These are phyloP conservation scores for Tritrichomonas musculus DNA, from an alignment of 208 protist species.

Conservation along the genomic window DNA sequence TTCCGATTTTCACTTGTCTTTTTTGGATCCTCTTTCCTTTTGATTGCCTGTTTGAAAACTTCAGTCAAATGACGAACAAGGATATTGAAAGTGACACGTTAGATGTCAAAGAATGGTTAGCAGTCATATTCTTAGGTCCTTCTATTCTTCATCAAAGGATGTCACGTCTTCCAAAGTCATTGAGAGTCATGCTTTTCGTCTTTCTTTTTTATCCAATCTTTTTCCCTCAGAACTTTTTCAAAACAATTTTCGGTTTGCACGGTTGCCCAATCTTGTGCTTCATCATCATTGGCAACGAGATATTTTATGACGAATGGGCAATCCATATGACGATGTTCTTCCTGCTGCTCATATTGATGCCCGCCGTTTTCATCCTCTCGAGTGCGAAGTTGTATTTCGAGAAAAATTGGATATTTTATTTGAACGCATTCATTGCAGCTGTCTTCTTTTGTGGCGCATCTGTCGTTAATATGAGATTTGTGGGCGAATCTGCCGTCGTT, in stretches of 20 bases:
- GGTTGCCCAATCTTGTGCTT: not conserved
- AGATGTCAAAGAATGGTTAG: not conserved
- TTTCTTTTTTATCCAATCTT: not conserved
- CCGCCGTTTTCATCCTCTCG: not conserved
- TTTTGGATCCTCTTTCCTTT: not conserved
- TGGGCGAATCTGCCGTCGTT: not conserved
- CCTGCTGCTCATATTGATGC: not conserved
- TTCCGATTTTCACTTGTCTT: not conserved
- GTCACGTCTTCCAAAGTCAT: not conserved
- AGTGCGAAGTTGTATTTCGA: not conserved
- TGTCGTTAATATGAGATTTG: not conserved
- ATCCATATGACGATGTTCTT: not conserved
- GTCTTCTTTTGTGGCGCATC: not conserved
- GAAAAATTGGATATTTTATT: not conserved
- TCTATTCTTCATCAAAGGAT: not conserved
- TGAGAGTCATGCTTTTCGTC: not conserved
- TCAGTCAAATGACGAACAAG: no score
- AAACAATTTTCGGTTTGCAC: not conserved
- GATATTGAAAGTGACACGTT: no score
- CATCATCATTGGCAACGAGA: not conserved
- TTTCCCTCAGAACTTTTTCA: not conserved
- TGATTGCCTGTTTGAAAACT: not conserved
- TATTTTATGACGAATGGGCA: not conserved
- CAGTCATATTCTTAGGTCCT: not conserved
- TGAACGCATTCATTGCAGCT: not conserved